Evolutionary conservation across 2,329 filamentous ascomycete species (phyloP), one percentile per base, ranked within the genome.

Genomic region (Trichoderma sp.): DNA sequence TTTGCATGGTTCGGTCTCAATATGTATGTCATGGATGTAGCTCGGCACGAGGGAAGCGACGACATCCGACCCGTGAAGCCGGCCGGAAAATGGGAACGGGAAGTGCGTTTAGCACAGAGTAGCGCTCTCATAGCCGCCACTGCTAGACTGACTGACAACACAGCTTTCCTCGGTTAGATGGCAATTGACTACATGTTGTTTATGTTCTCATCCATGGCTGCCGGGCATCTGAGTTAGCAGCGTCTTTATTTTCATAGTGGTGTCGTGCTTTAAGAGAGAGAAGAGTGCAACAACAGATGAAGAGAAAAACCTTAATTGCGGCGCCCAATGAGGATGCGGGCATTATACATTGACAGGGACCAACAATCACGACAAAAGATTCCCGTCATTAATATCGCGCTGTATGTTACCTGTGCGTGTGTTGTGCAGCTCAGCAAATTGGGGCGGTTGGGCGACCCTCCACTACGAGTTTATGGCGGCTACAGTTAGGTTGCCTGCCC

Each of bases 1-100:
- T 35, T 61, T 29, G 49, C 49, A 40, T 37, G 53, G 31, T 5
- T 14, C 14, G 33, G 33, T 5, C 13, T 14, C 33, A 35, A 35
- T 5, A 53, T 24, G 40, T 43, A 40, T 62, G 40, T 49, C 47
- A 49, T 49, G 35, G 24, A 47, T 60, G 59, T 52, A 43, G 60
- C 31, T 63, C 60, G 60, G 60, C 47, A 63, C 37, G 60, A 27
- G 43, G 47, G 47, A 63, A 24, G 60, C 60, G 47, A 63, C 24
- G 60, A 27, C 60, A 63, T 53, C 47, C 21, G 27, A 29, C 27
- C 27, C 47, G 43, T 27, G 60, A 47, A 14, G 47, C 47, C 47
- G 59, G 40, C 49, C 29, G 59, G 59, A n/a, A 33, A 10, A 56
- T 21, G 47, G 52, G 33, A 35, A 55, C 35, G 55, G 29, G 55